Base-by-base conservation (phyloP, 2,329 filamentous ascomycete genomes). In the Aspergillus ustus region DNA sequence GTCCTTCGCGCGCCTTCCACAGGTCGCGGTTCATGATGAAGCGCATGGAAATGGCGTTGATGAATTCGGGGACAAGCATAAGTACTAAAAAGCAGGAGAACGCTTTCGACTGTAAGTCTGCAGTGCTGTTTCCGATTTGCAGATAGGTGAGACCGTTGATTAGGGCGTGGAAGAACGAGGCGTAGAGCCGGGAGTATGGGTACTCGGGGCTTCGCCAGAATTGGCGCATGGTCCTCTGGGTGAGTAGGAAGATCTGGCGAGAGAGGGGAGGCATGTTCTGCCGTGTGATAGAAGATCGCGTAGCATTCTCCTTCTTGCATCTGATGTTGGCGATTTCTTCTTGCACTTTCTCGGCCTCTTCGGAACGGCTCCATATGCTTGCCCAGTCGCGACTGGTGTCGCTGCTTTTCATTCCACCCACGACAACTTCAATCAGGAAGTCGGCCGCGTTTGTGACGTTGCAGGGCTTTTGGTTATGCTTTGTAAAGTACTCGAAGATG, bases 81-180 rank as follows among this genome's bases (percentile, higher is more conserved):
- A 88, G 79, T 52, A 87, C 82, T 13, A 90, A 68, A 70, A 90
- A 90, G 59, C 79, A 78, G 0, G 88, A 89, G 77, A 92, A 92
- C 80, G 91, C 87, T 69, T 89, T 74, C 4, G 84, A 78, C 88
- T 88, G 88, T 80, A 91, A 85, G 67, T 91, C 89, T 13, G 83
- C 82, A 49, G 87, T 79, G 3, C 81, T 84, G 72, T 88, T 81
- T 3, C 88, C 88, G 3, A 91, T 83, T 61, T 88, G 79, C 78
- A 85, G 89, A 76, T 90, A 92, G 1, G 89, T 91, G 74, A 91
- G 90, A 25, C 89, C 88, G 75, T 90, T 91, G 79, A 92, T 88
- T 68, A 91, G 84, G 1, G 87, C 88, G 46, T 89, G 80, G 49
- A 91, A 81, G 63, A 90, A 84, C 0, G 87, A 82, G 3, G 86